Base-by-base conservation (phyloP, 352 stramenopile genomes). In the Pythium oligandrum region DNA sequence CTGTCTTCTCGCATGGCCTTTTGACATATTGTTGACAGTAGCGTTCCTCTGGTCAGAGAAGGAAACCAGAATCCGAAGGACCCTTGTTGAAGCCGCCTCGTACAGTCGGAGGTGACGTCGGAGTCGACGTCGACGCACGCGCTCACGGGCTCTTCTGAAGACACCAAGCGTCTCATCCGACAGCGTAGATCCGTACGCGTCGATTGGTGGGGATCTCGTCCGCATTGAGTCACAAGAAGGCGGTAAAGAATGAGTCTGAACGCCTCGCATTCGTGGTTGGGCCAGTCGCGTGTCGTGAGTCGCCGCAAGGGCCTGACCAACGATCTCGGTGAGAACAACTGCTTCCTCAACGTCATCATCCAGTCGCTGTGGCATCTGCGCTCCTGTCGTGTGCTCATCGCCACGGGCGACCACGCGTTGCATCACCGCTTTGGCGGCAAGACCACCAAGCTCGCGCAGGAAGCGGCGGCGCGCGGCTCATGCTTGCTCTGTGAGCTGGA, bases 301-400 rank as follows among this genome's bases (percentile, higher is more conserved):
- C 77, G 65, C 17, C 80, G 80, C 63, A 89, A 93, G 58, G 86
- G 86, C 0, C 78, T 96, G 47, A 78, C 70, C 50, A 96, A 96
- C 73, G 76, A 91, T 5, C 44, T 80, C 17, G 86, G 86, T 52
- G 64, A 84, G 44, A 96, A 96, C 71, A 95, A 96, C 68, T 96
- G 86, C 71, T 96, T 95, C 66, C 70, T 96, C 3, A 96, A 96
- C 64, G 86, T 96, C 10, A 86, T 96, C 52, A 90, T 96, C 57
- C 86, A 96, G 78, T 90, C 75, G 39, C 64, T 96, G n/a, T 96
- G 86, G 86, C 84, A 95, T 68, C 64, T 96, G 36, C 80, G 86
- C 42, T 88, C 78, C 43, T 96, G 86, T 57, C 81, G 86, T 47
- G 72, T 81, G 59, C 77, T 93, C 49, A 88, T 93, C 48, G 73